Percentiles rank a stretch among this genome's conserved stretches.
phyloP scores from a whole-genome alignment of 805 yeast species.

The Candida takata region DNA sequence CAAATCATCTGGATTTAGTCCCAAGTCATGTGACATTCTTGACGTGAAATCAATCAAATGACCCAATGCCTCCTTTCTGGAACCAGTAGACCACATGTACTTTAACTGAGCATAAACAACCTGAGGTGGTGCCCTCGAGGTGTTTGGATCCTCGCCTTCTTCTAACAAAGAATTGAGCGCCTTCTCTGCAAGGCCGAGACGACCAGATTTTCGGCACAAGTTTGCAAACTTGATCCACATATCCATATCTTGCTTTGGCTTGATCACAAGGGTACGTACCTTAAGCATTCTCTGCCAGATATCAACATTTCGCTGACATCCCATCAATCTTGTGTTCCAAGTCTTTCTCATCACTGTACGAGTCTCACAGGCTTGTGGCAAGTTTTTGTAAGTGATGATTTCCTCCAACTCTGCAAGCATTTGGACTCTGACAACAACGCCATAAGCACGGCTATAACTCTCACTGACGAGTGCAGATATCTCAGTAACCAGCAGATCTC shows the following conservation, averaged over 20 bases:
- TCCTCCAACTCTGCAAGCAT: slow-evolving; percentile 97
- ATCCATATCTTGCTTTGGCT: slow-evolving; percentile 94
- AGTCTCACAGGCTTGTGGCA: slow-evolving; percentile 78
- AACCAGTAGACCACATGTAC: slow-evolving; percentile 95
- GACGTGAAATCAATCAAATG: slow-evolving; percentile 88
- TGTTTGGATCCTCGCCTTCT: slow-evolving; percentile 49
- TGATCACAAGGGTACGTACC: slow-evolving; percentile 86
- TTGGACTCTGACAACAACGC: slow-evolving; percentile 93
- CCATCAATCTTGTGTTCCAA: slow-evolving; percentile 88
- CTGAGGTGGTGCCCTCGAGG: slow-evolving; percentile 88
- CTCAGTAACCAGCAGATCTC: slow-evolving; percentile 87
- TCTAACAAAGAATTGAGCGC: slow-evolving; percentile 76
- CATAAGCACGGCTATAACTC: slow-evolving; percentile 93
- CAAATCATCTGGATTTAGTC: slow-evolving; percentile 79
- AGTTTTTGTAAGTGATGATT: slow-evolving; percentile 78
- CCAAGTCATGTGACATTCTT: slow-evolving; percentile 81
- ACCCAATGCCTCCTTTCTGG: slow-evolving; percentile 75
- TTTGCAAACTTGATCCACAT: slow-evolving; percentile 99
- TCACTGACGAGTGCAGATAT: slow-evolving; percentile 92
- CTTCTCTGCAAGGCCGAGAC: slow-evolving; percentile 88
- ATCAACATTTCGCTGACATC: slow-evolving; percentile 95
- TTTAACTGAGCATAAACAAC: slow-evolving; percentile 96
- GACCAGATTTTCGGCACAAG: slow-evolving; percentile 87
- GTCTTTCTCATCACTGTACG: slow-evolving; percentile 76
- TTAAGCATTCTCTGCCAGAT: slow-evolving; percentile 97